Evolutionary conservation across 2,329 filamentous ascomycete species (phyloP).

Genomic region (Xylariaceae sp.): DNA sequence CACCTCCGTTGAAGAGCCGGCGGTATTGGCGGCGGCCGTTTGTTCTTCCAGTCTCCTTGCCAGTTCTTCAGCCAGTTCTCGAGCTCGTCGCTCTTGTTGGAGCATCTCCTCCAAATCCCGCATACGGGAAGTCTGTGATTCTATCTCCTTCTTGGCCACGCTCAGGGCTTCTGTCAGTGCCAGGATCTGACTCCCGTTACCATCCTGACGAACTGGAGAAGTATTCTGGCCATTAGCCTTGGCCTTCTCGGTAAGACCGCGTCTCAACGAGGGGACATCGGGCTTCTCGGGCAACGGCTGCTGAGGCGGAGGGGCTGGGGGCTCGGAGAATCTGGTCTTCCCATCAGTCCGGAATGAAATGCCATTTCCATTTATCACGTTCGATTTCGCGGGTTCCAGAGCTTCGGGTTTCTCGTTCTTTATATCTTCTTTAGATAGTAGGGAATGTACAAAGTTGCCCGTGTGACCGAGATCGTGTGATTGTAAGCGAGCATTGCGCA

Average conservation of each 20-base stretch:
- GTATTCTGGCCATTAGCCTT: conserved; percentile 53
- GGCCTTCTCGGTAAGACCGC: conserved; percentile 72
- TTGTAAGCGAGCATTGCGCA: conserved; percentile 85
- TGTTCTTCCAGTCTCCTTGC: conserved; percentile 65
- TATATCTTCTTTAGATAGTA: conserved; percentile 70
- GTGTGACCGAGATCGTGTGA: conserved; percentile 81
- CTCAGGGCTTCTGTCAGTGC: conserved; percentile 82
- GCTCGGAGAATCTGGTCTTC: conserved; percentile 85
- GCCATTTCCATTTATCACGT: conserved; percentile 50
- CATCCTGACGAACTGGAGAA: conserved; percentile 59
- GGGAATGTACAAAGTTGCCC: conserved; percentile 72
- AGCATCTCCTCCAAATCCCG: conserved; percentile 78
- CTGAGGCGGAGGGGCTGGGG: conserved; percentile 88
- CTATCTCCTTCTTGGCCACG: conserved; percentile 80
- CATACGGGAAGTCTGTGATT: conserved; percentile 75
- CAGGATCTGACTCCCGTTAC: conserved; percentile 68
- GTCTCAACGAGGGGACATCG: conserved; percentile 71
- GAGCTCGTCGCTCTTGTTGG: conserved; percentile 73
- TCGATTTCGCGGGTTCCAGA: conserved; percentile 37
- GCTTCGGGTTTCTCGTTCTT: conserved; percentile 58
- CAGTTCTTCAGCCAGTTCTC: conserved; percentile 80
- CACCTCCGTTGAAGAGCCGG: conserved; percentile 37
- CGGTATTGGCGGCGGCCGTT: conserved; percentile 38
- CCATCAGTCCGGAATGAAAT: conserved; percentile 65
- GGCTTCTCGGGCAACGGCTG: conserved; percentile 93